Base-by-base conservation (phyloP, 495 filamentous ascomycete species). In the Penicillium bovifimosum region DNA sequence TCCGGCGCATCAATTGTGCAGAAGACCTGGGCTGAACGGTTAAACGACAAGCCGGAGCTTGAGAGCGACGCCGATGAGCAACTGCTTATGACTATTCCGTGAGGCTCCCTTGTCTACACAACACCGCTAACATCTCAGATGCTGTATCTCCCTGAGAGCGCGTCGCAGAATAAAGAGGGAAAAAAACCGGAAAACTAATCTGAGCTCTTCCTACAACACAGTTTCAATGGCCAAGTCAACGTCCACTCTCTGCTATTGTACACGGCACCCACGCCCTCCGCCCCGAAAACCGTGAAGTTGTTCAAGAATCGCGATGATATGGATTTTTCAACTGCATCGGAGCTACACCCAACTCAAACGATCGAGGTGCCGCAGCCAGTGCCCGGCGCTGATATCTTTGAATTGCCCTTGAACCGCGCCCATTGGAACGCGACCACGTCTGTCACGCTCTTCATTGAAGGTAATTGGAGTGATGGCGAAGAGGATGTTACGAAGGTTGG, bases 171-270 rank as follows among this genome's bases (percentile, higher is more conserved):
- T n/a, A n/a, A n/a, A n/a, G n/a, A n/a, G n/a, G n/a, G n/a, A n/a
- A 39, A 48, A 48, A 50, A 50, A 16, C 4, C 20, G 20, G 16
- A 40, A 38, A 53, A 41, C 47, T 58, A 55, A 55, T 38, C 9
- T 34, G 6, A 33, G n/a, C 7, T 41, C n/a, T 13, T 11, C 36
- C 10, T 45, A 42, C 40, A 96, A 91, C 28, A 45, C 41, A 98
- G 93, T 26, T 98, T 98, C 75, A 90, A 89, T 24, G 92, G 87
- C 53, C 90, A 95, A 69, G 80, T 96, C 52, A 95, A 91, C 66
- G 82, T 98, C 0, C 91, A 97, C 69, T 84, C 87, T 16, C 81
- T 97, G 58, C 79, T 96, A 24, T 63, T 97, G 24, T 88, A 91
- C 61, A 87, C 88, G 2, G 87, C 87, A 2, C 73, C 79, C 41